phyloP scores from a whole-genome alignment of 2,329 filamentous ascomycete species.

The Botrytis fabae region DNA sequence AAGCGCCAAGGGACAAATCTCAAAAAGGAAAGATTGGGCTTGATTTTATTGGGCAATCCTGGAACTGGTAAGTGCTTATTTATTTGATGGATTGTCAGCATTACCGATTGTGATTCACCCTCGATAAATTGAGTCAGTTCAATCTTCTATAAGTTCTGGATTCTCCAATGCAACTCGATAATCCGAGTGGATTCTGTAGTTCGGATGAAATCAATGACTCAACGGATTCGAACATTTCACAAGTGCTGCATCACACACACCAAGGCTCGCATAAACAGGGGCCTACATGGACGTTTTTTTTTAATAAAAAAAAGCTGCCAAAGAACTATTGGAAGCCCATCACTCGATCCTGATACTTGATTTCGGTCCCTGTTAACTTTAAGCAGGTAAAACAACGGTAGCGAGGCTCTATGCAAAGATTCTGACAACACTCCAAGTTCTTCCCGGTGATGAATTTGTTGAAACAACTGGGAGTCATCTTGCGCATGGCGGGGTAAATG shows the following conservation, averaged over 20 bases:
- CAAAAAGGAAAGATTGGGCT: constrained; percentile 59
- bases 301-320: not conserved
- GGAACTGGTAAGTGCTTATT: constrained; percentile 60
- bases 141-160: not conserved
- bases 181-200: not conserved
- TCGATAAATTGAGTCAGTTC: too few species aligned
- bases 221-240: not conserved
- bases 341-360: not conserved
- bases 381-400: constrained; percentile 71
- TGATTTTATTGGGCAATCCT: constrained; percentile 68
- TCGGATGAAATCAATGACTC: not conserved
- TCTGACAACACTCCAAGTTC: constrained; percentile 58
- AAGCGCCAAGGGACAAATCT: constrained; percentile 58
- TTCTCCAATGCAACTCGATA: not conserved
- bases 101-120: not conserved
- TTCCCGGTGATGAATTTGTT: constrained; percentile 60
- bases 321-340: not conserved
- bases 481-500: constrained; percentile 60
- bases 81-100: not conserved
- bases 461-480: constrained; percentile 70
- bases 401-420: constrained; percentile 70
- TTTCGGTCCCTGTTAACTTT: constrained; percentile 42
- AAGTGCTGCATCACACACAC: too few species aligned
- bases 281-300: not conserved
- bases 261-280: accelerated